Conservation (phyloP, 2,329 filamentous ascomycete species). For the Harringtonia aguacate region DNA sequence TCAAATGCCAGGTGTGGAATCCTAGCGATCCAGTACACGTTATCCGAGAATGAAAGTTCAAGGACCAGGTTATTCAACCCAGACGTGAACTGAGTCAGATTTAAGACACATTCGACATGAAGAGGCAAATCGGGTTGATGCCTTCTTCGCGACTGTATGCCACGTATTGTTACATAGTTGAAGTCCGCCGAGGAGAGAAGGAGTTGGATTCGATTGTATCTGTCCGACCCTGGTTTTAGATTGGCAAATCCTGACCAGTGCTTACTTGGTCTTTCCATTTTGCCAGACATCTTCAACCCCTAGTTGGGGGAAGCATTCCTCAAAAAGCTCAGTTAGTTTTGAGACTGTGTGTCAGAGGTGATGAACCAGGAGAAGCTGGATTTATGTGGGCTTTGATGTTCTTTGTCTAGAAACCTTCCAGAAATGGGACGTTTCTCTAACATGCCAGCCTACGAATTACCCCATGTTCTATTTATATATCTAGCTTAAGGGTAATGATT, state of each 20-base stretch:
- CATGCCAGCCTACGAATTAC: too few species aligned
- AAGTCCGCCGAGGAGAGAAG: conserved; percentile 1
- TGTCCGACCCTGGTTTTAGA: background rate
- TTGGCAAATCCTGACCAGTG: background rate
- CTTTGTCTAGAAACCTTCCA: too few species aligned
- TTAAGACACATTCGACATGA: background rate
- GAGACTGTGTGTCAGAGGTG: background rate
- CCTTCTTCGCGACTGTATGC: background rate
- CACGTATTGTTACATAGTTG: background rate
- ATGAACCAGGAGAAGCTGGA: background rate
- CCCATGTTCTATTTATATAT: too few species aligned
- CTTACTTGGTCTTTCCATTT: background rate
- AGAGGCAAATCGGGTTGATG: background rate
- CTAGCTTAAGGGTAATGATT: too few species aligned
- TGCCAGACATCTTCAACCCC: background rate
- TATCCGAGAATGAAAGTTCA: conserved; percentile 1
- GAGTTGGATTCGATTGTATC: background rate
- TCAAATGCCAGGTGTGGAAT: background rate
- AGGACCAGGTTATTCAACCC: background rate
- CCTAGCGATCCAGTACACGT: conserved; percentile 2
- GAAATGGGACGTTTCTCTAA: too few species aligned
- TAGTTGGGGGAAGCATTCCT: background rate
- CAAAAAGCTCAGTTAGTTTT: background rate
- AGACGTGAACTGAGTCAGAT: background rate
- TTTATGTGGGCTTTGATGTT: background rate